These are phyloP conservation scores for Bimuria novae-zelandiae DNA, from an alignment of 2,329 filamentous ascomycete species.

Conservation along the genomic window DNA sequence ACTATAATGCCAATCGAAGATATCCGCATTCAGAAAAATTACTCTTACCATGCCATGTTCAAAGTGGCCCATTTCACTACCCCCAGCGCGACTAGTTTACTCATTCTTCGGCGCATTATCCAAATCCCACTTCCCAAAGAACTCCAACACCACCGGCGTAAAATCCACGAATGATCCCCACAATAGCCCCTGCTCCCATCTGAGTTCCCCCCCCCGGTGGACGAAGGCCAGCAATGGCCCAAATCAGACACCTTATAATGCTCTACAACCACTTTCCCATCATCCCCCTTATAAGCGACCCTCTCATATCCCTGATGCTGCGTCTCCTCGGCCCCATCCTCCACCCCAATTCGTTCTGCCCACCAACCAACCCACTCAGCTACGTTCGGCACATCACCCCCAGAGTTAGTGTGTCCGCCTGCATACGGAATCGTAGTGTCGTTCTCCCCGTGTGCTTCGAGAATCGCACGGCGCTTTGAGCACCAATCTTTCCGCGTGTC, in stretches of 20 bases:
- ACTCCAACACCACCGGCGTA: background rate
- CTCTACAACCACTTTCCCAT: background rate
- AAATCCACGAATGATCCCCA: slow-evolving; percentile 4
- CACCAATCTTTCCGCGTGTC: slow-evolving; percentile 4
- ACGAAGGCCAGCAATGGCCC: slow-evolving; percentile 7
- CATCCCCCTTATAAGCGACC: background rate
- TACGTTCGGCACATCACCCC: background rate
- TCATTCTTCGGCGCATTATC: background rate
- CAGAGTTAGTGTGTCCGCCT: background rate
- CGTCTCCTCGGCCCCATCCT: background rate
- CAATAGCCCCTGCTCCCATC: background rate
- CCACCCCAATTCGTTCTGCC: background rate
- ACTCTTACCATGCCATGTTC: too few relatives aligned
- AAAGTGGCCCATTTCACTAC: too few relatives aligned
- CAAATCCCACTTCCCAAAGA: slow-evolving; percentile 2
- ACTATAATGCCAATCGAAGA: too few relatives aligned
- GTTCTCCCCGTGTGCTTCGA: slow-evolving; percentile 2
- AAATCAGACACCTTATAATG: slow-evolving; percentile 1
- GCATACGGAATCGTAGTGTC: slow-evolving; percentile 1
- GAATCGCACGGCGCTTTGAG: background rate
- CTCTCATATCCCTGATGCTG: background rate
- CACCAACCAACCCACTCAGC: slow-evolving; percentile 2
- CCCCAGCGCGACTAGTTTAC: too few relatives aligned
- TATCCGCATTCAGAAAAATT: too few relatives aligned
- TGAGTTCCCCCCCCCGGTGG: slow-evolving; percentile 4